Evolutionary conservation across 2,329 filamentous ascomycete species (phyloP), one percentile per base, ranked within the genome.

Genomic region (Triangularia setosa): DNA sequence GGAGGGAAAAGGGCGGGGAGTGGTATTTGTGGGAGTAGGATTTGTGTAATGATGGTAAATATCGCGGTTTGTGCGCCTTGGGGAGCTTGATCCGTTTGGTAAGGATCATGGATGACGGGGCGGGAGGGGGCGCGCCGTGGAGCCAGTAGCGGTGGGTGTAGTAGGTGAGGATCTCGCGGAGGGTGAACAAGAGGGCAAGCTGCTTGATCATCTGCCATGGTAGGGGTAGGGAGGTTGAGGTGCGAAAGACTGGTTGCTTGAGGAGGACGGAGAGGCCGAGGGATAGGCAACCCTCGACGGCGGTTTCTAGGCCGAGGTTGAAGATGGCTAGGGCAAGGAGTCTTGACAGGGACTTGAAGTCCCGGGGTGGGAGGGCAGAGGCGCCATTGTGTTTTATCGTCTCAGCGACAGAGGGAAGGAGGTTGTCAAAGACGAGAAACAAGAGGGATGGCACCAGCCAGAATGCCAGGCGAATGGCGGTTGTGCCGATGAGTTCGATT

Each of bases 361-460:
- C 68, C 52, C 82, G 79, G 0, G 80, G 80, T 3, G 84, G 84
- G 1, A 86, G 73, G 6, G 81, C 81, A 14, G 75, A 69, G 4
- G 77, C 72, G 24, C 83, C 90, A 66, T 88, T 86, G 58, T 86
- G 81, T 73, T 96, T 96, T 75, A 94, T 78, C 21, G 81, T 81
- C 23, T 86, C 83, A 6, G 90, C 83, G 2, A 93, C 79, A 63
- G 86, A 89, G 0, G 93, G 92, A 0, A 93, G 71, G 1, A 86
- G 74, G 2, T 84, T 80, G 74, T 96, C 93, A 73, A 96, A 89
- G 2, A 87, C 72, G 1, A 95, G 85, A 71, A 92, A 92, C 12
- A 89, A 65, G 0, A 91, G 74, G 0, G 91, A 91, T 0, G 93
- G 93, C 0, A 91, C 61, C 2, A 95, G 79, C 77, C 88, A 96